Evolutionary conservation across 208 protist genomes (phyloP).

Genomic region (Angomonas desouzai): DNA sequence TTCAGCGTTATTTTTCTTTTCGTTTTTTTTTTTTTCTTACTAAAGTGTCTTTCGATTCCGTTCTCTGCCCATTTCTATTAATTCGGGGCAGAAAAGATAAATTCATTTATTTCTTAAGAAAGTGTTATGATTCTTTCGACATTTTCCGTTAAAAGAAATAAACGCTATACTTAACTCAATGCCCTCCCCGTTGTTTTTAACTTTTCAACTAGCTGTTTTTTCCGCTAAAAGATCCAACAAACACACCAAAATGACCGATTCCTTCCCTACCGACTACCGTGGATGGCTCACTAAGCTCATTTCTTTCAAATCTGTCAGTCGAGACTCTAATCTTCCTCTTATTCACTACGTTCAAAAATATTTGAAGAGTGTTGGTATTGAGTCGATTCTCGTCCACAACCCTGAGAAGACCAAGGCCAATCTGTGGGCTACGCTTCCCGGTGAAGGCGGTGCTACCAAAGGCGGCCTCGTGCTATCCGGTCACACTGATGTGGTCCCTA

Average conservation of each 20-base stretch:
- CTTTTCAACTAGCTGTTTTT: background rate
- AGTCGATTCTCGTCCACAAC: conserved; percentile 39
- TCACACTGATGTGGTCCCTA: conserved; percentile 71
- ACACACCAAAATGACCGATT: too few species aligned
- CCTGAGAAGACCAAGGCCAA: conserved; percentile 36
- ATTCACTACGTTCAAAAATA: conserved; percentile 42
- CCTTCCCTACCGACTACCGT: background rate
- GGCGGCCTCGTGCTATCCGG: conserved; percentile 53
- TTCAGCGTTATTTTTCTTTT: conserved; percentile 1
- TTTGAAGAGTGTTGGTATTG: conserved; percentile 29
- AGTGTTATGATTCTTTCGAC: too few species aligned
- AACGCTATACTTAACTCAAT: too few species aligned
- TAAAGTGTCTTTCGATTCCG: too few species aligned
- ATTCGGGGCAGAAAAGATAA: too few species aligned
- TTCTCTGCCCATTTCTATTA: too few species aligned
- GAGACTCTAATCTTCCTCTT: conserved; percentile 50
- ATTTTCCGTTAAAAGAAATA: too few species aligned
- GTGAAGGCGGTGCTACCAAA: conserved; percentile 31
- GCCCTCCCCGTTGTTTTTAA: too few species aligned
- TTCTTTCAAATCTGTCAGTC: conserved; percentile 52
- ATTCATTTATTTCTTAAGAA: too few species aligned
- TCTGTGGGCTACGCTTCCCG: conserved; percentile 56
- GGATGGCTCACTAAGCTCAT: conserved; percentile 48
- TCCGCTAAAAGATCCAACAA: too few species aligned
- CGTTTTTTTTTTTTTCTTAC: background rate